Base-by-base conservation (phyloP, 371 early-diverging fungal species). In the Lichtheimia ornata region DNA sequence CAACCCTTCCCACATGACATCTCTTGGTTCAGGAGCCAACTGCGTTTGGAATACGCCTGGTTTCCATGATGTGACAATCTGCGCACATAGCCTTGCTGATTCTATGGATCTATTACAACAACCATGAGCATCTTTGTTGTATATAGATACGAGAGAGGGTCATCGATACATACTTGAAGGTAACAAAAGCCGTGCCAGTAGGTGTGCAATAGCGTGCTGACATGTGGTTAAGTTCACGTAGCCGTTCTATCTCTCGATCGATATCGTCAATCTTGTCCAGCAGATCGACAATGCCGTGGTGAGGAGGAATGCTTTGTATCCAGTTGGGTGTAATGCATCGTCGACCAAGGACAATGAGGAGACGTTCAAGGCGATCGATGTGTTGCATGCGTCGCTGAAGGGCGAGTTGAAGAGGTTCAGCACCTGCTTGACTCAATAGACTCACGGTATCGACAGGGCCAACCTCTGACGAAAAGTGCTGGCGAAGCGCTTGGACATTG, bases 1-100 rank as follows among this genome's bases (percentile, higher is more conserved):
- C 22, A 95, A 70, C 66, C 93, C 94, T 56, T 84, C 73, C 97
- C 97, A 97, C 63, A 88, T 82, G 15, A 97, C 74, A 69, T 94
- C 96, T 43, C 96, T 87, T 24, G 97, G 97, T 63, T 96, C 96
- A 0, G 96, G 95, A 9, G 96, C 96, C 73, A 91, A 76, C 25
- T 76, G 73, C 0, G 90, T 86, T 59, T 85, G 75, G 64, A 89
- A 87, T 7, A 87, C 79, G 55, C 90, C 88, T 0, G 93, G 90
- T 49, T 84, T 82, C 59, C 79, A 76, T 13, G 77, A 77, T 22
- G 47, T 47, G 5, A 47, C 47, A 5, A 83, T 81, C 59, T 87
- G 87, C 13, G 88, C 85, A 53, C 88, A 70, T 17, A 88, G 71
- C 52, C 86, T 84, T 2, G 79, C 79, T 14, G 79, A 71, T 71